Percentiles rank a stretch among this genome's conserved stretches.
Conservation (phyloP, 805 yeast species). For the Metschnikowia kofuensis region DNA sequence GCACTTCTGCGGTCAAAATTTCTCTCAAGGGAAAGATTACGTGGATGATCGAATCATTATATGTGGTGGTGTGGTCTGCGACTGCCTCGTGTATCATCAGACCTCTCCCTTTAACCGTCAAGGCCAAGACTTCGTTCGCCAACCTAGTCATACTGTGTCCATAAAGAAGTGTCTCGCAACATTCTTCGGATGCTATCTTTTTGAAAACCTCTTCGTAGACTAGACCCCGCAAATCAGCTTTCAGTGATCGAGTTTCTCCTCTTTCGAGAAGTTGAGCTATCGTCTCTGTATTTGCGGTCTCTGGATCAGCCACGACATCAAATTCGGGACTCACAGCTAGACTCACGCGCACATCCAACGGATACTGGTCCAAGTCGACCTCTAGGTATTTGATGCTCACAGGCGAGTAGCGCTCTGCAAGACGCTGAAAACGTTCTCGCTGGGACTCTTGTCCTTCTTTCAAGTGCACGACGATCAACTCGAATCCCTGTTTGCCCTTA, state of each 20-base stretch:
- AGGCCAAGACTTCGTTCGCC: conserved; percentile 74
- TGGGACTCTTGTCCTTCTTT: conserved; percentile 29
- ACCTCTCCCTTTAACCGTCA: conserved; percentile 87
- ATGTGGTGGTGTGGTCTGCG: conserved; percentile 39
- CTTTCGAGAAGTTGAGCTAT: conserved; percentile 35
- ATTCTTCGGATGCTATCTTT: conserved; percentile 42
- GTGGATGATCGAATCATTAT: conserved; percentile 33
- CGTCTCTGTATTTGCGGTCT: conserved; percentile 5
- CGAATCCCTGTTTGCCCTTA: conserved; percentile 68
- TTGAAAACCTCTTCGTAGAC: conserved; percentile 48
- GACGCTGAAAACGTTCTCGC: conserved; percentile 15
- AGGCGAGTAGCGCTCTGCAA: conserved; percentile 20
- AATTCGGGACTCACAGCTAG: conserved; percentile 15
- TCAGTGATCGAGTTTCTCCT: conserved; percentile 55
- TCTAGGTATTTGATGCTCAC: conserved; percentile 35
- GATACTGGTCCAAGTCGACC: conserved; percentile 41
- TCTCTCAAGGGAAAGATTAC: conserved; percentile 74
- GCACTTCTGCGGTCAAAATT: conserved; percentile 64
- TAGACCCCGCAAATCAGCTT: conserved; percentile 56
- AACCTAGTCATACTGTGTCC: conserved; percentile 81
- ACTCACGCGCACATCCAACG: conserved; percentile 23
- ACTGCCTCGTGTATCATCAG: conserved; percentile 53
- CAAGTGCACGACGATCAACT: conserved; percentile 49
- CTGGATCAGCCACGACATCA: conserved; percentile 9
- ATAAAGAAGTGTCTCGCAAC: conserved; percentile 58